Evolutionary conservation across 2,329 filamentous ascomycete species (phyloP).

Genomic region (Colletotrichum siamense): DNA sequence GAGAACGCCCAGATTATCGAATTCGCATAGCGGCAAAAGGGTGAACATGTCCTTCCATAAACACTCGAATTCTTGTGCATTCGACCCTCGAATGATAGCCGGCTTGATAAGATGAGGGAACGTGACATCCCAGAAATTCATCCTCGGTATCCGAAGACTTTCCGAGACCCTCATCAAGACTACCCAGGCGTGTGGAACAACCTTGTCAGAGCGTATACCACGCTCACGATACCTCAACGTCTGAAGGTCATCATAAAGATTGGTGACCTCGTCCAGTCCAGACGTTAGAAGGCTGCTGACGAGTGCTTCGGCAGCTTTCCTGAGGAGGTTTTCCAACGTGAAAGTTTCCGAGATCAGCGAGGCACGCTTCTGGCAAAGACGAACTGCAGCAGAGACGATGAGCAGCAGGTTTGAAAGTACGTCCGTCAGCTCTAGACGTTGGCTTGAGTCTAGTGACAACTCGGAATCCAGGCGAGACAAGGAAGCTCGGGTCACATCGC

Average conservation of each 20-base stretch:
- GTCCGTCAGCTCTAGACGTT: slow-evolving; percentile 37
- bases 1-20: slow-evolving; percentile 60
- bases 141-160: slow-evolving; percentile 52
- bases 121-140: slow-evolving; percentile 66
- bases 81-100: slow-evolving; percentile 36
- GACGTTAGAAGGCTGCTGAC: slow-evolving; percentile 44
- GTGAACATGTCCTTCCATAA: slow-evolving; percentile 66
- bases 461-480: slow-evolving; percentile 31
- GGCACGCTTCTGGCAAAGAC: slow-evolving; percentile 43
- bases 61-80: slow-evolving; percentile 57
- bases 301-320: slow-evolving; percentile 41
- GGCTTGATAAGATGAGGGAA: slow-evolving; percentile 47
- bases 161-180: slow-evolving; percentile 60
- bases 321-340: slow-evolving; percentile 55
- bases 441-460: slow-evolving; percentile 2
- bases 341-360: slow-evolving; percentile 40
- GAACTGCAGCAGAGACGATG: slow-evolving; percentile 38
- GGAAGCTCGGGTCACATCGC: slow-evolving; percentile 49
- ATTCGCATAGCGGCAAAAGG: slow-evolving; percentile 65
- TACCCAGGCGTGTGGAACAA: slow-evolving; percentile 61
- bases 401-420: slow-evolving; percentile 42
- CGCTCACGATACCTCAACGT: slow-evolving; percentile 49
- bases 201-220: slow-evolving; percentile 55
- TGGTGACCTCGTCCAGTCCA: slow-evolving; percentile 49
- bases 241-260: slow-evolving; percentile 55